Evolutionary conservation across 225 moss, liverwort and hornwort genomes (phyloP).

Genomic region (Asterella californica): DNA sequence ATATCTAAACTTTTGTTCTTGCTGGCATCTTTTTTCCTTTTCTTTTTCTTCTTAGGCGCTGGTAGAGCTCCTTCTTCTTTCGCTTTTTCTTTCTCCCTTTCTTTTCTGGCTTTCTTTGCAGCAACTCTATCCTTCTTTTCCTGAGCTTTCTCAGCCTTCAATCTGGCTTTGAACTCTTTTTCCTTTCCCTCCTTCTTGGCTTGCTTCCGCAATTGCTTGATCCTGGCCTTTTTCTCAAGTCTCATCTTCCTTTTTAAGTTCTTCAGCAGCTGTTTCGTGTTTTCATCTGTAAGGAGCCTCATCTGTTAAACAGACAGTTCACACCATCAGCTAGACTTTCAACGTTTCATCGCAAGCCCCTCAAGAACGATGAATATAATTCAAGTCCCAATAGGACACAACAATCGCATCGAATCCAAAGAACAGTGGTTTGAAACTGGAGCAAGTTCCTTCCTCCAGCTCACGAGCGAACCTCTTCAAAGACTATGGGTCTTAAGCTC

Average conservation of each 20-base stretch:
- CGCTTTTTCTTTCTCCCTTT: conserved; percentile 48
- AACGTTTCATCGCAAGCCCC: background rate
- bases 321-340: background rate
- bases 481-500: conserved; percentile 62
- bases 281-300: conserved; percentile 59
- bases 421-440: background rate
- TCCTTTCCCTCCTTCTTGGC: conserved; percentile 86
- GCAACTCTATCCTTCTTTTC: conserved; percentile 67
- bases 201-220: conserved; percentile 59
- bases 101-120: conserved; percentile 59
- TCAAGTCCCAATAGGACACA: background rate
- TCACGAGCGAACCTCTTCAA: conserved; percentile 60
- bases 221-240: conserved; percentile 61
- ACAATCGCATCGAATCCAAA: too few relatives aligned
- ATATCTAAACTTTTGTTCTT: conserved; percentile 62
- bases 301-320: conserved; percentile 43
- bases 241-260: conserved; percentile 75
- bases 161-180: conserved; percentile 78
- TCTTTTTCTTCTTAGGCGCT: conserved; percentile 45
- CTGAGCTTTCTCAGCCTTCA: conserved; percentile 74
- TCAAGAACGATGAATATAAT: too few relatives aligned
- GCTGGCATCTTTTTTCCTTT: conserved; percentile 62
- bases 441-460: background rate
- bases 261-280: conserved; percentile 61
- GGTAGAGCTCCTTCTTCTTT: conserved; percentile 33